Evolutionary conservation across 257 asterid species (phyloP).

Genomic region (Penstemon newberryi): DNA sequence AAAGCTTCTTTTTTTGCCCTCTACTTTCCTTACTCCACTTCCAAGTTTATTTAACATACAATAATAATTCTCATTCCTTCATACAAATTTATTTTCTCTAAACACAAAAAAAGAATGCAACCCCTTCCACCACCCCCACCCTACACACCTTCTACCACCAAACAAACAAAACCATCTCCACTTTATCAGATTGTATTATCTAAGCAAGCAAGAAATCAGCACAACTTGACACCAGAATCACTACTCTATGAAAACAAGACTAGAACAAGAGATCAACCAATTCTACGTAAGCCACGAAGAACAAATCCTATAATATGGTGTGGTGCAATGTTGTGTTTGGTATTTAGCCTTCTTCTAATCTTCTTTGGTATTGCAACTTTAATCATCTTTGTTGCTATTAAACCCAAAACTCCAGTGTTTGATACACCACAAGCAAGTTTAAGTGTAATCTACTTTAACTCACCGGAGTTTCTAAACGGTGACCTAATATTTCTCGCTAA

Average conservation of each 20-base stretch:
- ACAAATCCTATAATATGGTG: slow-evolving; percentile 79
- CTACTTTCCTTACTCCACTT: slow-evolving; percentile 44
- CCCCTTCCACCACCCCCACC: slow-evolving; percentile 45
- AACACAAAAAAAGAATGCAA: slow-evolving; percentile 31
- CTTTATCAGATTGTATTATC: slow-evolving; percentile 37
- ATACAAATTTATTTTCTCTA: slow-evolving; percentile 22
- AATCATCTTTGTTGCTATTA: slow-evolving; percentile 51
- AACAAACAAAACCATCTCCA: slow-evolving; percentile 40
- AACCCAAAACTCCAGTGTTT: slow-evolving; percentile 64
- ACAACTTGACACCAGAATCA: slow-evolving; percentile 33
- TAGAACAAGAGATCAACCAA: slow-evolving; percentile 48
- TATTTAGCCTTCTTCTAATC: slow-evolving; percentile 69
- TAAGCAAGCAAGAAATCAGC: slow-evolving; percentile 41
- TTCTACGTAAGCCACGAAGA: slow-evolving; percentile 42
- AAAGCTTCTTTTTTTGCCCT: slow-evolving; percentile 43
- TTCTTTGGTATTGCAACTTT: slow-evolving; percentile 61
- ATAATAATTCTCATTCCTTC: slow-evolving; percentile 32
- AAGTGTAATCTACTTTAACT: slow-evolving; percentile 45
- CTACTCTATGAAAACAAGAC: slow-evolving; percentile 36
- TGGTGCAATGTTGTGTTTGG: slow-evolving; percentile 63
- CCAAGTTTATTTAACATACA: slow-evolving; percentile 39
- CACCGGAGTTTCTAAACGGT: slow-evolving; percentile 51
- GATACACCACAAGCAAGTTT: slow-evolving; percentile 70
- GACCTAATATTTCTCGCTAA: slow-evolving; percentile 70
- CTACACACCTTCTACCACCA: slow-evolving; percentile 32